phyloP scores from a whole-genome alignment of 2,329 filamentous ascomycete species.

The Ophiostoma angusticollis region DNA sequence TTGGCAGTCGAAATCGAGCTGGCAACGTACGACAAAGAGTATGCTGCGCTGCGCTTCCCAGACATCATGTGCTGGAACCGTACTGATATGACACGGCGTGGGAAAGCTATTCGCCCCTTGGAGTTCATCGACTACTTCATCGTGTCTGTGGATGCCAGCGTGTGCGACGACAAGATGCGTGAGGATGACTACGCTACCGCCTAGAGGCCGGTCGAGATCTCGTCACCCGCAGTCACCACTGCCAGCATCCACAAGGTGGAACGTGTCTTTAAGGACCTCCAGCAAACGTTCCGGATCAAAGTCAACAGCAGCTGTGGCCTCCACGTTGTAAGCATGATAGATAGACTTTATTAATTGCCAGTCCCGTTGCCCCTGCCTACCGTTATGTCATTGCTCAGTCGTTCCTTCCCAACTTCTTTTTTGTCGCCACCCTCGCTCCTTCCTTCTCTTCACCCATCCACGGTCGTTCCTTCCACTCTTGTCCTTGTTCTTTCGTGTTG shows the following conservation, averaged over 20 bases:
- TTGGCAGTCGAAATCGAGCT: neutral
- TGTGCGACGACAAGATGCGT: neutral
- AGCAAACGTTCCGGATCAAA: neutral
- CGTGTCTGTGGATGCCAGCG: neutral
- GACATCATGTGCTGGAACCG: neutral
- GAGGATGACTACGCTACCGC: neutral
- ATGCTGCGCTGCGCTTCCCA: neutral
- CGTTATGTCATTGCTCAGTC: too few relatives aligned
- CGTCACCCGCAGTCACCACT: neutral
- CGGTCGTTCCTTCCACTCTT: too few relatives aligned
- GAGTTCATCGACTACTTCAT: neutral
- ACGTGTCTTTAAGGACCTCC: neutral
- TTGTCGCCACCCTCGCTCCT: too few relatives aligned
- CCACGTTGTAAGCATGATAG: slow-evolving; percentile 9
- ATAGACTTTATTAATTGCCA: too few relatives aligned
- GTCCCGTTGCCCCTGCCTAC: too few relatives aligned
- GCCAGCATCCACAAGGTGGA: neutral
- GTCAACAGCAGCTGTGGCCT: slow-evolving; percentile 3
- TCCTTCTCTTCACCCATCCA: too few relatives aligned
- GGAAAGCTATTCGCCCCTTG: too few relatives aligned
- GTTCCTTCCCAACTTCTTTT: too few relatives aligned
- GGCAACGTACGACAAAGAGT: neutral
- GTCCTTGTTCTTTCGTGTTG: too few relatives aligned
- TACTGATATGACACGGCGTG: too few relatives aligned
- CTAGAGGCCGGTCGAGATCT: slow-evolving; percentile 4